Conservation (phyloP, 75 land plant genomes). For the Isoetes taiwanensis region DNA sequence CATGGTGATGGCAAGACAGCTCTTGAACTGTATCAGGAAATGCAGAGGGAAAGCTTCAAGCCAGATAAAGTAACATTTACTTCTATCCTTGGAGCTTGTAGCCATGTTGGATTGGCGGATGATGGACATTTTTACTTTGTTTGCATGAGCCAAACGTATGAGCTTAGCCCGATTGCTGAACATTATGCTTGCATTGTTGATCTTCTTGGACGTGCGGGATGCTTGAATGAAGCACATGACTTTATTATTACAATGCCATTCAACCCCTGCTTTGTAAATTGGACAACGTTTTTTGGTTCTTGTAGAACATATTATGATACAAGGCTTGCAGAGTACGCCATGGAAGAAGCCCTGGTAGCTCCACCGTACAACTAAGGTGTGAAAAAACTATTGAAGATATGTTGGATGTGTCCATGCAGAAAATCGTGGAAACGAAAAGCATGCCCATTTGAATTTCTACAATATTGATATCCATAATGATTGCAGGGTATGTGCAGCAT, state of each 20-base stretch:
- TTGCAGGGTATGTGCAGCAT: no score
- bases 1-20: background rate
- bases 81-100: background rate
- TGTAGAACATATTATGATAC: conserved; percentile 12
- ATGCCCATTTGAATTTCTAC: no score
- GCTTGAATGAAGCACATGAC: background rate
- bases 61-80: background rate
- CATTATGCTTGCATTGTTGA: background rate
- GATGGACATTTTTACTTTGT: background rate
- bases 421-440: no score
- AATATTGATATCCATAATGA: no score
- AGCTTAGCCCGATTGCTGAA: background rate
- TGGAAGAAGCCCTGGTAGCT: background rate
- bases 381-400: no score
- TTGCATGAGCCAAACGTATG: background rate
- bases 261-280: conserved; percentile 13
- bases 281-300: conserved; percentile 13
- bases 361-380: no score
- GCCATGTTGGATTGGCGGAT: background rate
- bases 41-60: background rate
- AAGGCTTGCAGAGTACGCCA: conserved; percentile 5
- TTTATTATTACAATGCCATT: conserved; percentile 20
- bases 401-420: no score
- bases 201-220: conserved; percentile 1
- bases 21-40: background rate